These are phyloP conservation scores for Talaromyces sp. DNA, from an alignment of 2,329 filamentous ascomycete genomes.

Conservation along the genomic window DNA sequence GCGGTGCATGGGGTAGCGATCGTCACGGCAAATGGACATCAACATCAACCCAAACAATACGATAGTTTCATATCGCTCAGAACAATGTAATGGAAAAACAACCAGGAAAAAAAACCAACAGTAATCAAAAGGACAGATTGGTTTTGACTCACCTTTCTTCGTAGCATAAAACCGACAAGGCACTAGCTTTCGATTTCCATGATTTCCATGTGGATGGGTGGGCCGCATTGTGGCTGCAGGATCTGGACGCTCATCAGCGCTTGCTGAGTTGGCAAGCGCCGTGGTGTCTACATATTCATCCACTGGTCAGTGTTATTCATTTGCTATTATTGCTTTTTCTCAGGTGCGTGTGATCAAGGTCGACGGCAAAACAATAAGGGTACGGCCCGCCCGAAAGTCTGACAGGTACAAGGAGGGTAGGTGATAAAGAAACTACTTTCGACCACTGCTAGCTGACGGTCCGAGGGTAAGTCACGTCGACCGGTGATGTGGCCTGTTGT, in stretches of 20 bases:
- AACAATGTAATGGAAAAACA: constrained; percentile 13
- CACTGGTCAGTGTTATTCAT: not conserved
- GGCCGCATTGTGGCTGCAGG: constrained; percentile 12
- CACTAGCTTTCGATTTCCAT: constrained; percentile 17
- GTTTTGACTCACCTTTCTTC: constrained; percentile 31
- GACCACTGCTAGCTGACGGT: not conserved
- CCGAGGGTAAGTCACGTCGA: not conserved
- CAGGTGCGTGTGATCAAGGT: constrained; percentile 17
- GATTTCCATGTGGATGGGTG: constrained; percentile 14
- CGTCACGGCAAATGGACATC: not conserved
- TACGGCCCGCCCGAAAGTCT: constrained; percentile 8
- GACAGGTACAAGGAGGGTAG: not conserved
- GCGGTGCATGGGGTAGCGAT: not conserved
- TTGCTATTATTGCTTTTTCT: not conserved
- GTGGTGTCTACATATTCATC: constrained; percentile 8
- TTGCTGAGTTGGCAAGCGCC: constrained; percentile 19
- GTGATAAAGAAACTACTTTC: not conserved
- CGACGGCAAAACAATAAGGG: constrained; percentile 2
- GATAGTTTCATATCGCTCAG: constrained; percentile 4
- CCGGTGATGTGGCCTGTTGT: constrained; percentile 5
- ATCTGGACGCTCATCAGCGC: constrained; percentile 16
- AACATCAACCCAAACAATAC: not conserved
- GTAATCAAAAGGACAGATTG: constrained; percentile 11
- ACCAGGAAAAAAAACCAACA: constrained; percentile 4
- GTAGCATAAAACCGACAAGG: constrained; percentile 32